Conservation (phyloP, 2,329 filamentous ascomycete species). For the Thermothelomyces thermophilus region DNA sequence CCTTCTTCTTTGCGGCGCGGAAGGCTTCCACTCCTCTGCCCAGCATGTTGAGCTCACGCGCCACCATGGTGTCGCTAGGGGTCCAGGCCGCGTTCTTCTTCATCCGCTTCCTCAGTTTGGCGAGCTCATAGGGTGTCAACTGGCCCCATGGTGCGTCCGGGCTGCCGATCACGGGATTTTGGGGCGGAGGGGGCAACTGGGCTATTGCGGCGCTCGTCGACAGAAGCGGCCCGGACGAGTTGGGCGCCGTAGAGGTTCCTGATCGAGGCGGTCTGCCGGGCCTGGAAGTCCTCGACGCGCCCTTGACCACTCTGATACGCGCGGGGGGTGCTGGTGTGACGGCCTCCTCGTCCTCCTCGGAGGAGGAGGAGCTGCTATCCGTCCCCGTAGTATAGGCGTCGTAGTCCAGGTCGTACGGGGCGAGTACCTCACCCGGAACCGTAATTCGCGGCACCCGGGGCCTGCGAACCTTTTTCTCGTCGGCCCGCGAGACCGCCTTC, state of each 20-base stretch:
- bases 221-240: conserved; percentile 17
- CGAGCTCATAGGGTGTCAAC: conserved; percentile 58
- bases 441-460: conserved; percentile 52
- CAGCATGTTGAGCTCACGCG: conserved; percentile 65
- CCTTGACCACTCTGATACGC: conserved; percentile 45
- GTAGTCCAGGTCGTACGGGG: conserved; percentile 59
- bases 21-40: conserved; percentile 61
- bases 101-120: conserved; percentile 72
- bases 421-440: conserved; percentile 59
- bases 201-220: conserved; percentile 37
- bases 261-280: conserved; percentile 40
- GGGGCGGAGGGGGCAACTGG: conserved; percentile 50
- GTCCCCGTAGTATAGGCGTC: conserved; percentile 49
- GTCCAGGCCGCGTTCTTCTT: conserved; percentile 87
- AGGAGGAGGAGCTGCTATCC: conserved; percentile 47
- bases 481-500: conserved; percentile 42
- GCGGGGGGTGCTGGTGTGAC: conserved; percentile 31
- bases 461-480: conserved; percentile 41
- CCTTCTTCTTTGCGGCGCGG: conserved; percentile 54
- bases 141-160: conserved; percentile 59
- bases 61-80: conserved; percentile 80
- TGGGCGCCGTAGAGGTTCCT: conserved; percentile 21
- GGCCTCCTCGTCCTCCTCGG: conserved; percentile 40
- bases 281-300: conserved; percentile 21
- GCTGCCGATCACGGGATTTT: conserved; percentile 52